phyloP scores from a whole-genome alignment of 768 basidiomycete genomes.

The Polyporus arcularius region DNA sequence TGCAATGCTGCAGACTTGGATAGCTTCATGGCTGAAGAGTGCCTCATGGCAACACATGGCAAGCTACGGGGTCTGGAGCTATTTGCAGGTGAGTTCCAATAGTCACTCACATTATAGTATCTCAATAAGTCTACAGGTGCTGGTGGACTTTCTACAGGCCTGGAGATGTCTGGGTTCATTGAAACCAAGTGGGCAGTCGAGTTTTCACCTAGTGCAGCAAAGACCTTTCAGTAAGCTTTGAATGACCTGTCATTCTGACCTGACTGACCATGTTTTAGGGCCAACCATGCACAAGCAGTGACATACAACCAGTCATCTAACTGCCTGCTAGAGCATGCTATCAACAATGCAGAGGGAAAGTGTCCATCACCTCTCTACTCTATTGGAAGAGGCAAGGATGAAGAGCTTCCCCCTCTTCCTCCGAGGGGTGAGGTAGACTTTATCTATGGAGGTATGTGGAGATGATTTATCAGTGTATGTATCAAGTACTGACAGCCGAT shows the following conservation, averaged over 20 bases:
- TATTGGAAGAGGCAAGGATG: conserved; percentile 8
- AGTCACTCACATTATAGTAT: not conserved
- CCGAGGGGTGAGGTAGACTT: conserved; percentile 62
- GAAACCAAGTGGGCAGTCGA: conserved; percentile 73
- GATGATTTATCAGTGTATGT: not conserved
- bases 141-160: conserved; percentile 71
- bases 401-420: conserved; percentile 50
- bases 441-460: conserved; percentile 65
- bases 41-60: conserved; percentile 38
- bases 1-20: not conserved
- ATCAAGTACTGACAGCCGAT: not conserved
- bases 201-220: conserved; percentile 60
- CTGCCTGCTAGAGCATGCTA: conserved; percentile 56
- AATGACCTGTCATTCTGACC: not conserved
- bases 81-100: conserved; percentile 55
- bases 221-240: conserved; percentile 56
- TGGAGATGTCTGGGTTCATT: conserved; percentile 61
- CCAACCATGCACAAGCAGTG: conserved; percentile 58
- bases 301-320: conserved; percentile 73
- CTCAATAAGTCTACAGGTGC: conserved; percentile 49
- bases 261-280: conserved; percentile 36
- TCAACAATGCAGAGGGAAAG: conserved; percentile 46
- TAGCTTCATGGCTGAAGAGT: conserved; percentile 18
- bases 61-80: conserved; percentile 64
- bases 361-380: conserved; percentile 36